These are phyloP conservation scores for Trametopsis cervina DNA, from an alignment of 768 basidiomycete species.

Conservation along the genomic window DNA sequence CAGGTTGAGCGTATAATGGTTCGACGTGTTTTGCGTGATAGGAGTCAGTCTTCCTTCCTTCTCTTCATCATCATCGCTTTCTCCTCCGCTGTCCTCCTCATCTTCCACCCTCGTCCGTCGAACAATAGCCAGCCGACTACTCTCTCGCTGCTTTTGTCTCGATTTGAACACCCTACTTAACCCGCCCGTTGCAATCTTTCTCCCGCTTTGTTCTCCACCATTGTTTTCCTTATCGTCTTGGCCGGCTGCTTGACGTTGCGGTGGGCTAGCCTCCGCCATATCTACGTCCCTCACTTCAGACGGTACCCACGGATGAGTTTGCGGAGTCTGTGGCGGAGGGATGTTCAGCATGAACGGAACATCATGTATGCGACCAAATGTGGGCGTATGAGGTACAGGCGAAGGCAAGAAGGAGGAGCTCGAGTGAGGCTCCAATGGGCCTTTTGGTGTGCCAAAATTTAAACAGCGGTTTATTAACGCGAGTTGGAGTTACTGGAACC, in stretches of 20 bases:
- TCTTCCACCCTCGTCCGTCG: slow-evolving; percentile 11
- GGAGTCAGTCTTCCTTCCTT: slow-evolving; percentile 25
- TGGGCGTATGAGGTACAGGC: slow-evolving; percentile 27
- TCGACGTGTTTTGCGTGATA: slow-evolving; percentile 51
- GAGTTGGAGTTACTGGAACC: not conserved
- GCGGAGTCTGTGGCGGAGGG: slow-evolving; percentile 35
- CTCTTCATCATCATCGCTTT: slow-evolving; percentile 38
- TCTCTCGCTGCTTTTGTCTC: slow-evolving; percentile 42
- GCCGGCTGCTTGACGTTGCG: slow-evolving; percentile 23
- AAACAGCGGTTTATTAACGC: too few species aligned
- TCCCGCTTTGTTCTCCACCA: slow-evolving; percentile 21
- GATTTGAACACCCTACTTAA: slow-evolving; percentile 59
- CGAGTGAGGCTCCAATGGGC: too few species aligned
- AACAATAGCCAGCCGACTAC: slow-evolving; percentile 14
- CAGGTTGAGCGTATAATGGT: slow-evolving; percentile 82
- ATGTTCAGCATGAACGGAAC: slow-evolving; percentile 70
- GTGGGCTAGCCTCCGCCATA: slow-evolving; percentile 68
- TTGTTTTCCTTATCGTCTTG: slow-evolving; percentile 4
- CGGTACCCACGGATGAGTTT: slow-evolving; percentile 59
- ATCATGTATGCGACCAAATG: slow-evolving; percentile 41
- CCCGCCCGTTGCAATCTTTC: slow-evolving; percentile 57
- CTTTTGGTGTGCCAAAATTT: too few species aligned
- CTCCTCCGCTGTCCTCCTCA: slow-evolving; percentile 30
- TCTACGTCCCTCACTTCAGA: slow-evolving; percentile 64
- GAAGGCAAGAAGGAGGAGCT: too few species aligned